Evolutionary conservation across 2,329 filamentous ascomycete species (phyloP), one percentile per base, ranked within the genome.

Genomic region (Colletotrichum paranaense): DNA sequence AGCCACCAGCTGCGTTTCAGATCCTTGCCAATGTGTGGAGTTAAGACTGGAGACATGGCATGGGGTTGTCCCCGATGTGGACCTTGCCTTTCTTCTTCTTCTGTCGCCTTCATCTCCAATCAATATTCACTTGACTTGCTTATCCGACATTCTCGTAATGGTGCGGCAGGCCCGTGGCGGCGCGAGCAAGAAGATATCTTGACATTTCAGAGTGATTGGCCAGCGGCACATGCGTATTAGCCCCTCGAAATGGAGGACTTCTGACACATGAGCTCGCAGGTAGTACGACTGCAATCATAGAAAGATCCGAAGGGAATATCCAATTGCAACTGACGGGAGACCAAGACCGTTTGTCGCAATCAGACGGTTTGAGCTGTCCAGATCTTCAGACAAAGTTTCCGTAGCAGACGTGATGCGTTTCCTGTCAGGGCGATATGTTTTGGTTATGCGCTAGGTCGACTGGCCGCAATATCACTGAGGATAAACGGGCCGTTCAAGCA

Each of bases 21-120:
- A 32, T 64, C 59, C 70, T 72, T 59, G 70, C 68, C 66, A n/a
- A n/a, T 30, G 14, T 28, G 70, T 60, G 70, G 66, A 69, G 32
- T 28, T 57, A 22, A 9, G 22, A 62, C 42, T 26, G 24, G 49
- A n/a, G 62, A 46, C 26, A 55, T 24, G 32, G 56, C 11, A 49
- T 59, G 62, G 52, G 57, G 49, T n/a, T 68, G 60, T 30, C 24
- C 16, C 16, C 22, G n/a, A 63, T 24, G 46, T 53, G 28, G 46
- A 64, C 19, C 62, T 28, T 30, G 53, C 46, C 16, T 16, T 46
- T 55, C 19, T 3, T 42, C 32, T 28, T 52, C 35, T 59, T 32
- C 26, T 38, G 24, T 49, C 7, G 42, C 26, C n/a, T 49, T 24
- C 19, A 12, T n/a, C 30, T 32, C 32, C 35, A 35, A 64, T 64